Base-by-base conservation (phyloP, 768 basidiomycete genomes). In the Chlorophyllum brunneum region DNA sequence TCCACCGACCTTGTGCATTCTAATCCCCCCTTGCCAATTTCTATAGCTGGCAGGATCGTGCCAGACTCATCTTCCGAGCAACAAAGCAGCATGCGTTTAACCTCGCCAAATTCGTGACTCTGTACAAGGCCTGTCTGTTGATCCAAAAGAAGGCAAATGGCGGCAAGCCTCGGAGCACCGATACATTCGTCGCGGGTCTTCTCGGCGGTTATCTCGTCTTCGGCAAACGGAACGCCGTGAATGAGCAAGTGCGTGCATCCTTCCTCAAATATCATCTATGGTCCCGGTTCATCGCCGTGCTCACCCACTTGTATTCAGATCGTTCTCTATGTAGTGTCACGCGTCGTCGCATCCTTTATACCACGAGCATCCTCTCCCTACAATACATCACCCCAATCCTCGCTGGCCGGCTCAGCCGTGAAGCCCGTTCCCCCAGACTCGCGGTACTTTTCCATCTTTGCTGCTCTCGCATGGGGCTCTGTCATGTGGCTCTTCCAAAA, bases 401-500 rank as follows among this genome's bases (percentile, higher is more conserved):
- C 75, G 5, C 58, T 76, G 24, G 63, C 74, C 47, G 63, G 70
- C 16, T 63, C 80, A 3, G 56, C 68, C 31, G 75, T 77, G 38
- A 82, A 78, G 62, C 89, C 94, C 2, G 67, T 92, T 30, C 93
- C 95, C 5, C 94, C 95, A 2, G 81, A 95, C 63, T 74, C 91
- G 15, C 73, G 80, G 11, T 86, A 90, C 65, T 99, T 98, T 69
- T 82, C 88, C 1, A 63, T 89, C 39, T 93, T 95, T 56, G 89
- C 94, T 2, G 91, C 94, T 0, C 59, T 98, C 11, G 80, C 86
- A 27, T 98, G 97, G 97, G 97, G 92, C 38, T 79, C 87, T 6
- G 95, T 98, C 40, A 98, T 99, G 95, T 99, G 88, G 81, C 71
- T 97, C 55, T 98, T 95, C 79, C 78, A 85, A 62, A 77, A 97